phyloP scores from a whole-genome alignment of 2,329 filamentous ascomycete species.

The Paracamarosporium sp. region DNA sequence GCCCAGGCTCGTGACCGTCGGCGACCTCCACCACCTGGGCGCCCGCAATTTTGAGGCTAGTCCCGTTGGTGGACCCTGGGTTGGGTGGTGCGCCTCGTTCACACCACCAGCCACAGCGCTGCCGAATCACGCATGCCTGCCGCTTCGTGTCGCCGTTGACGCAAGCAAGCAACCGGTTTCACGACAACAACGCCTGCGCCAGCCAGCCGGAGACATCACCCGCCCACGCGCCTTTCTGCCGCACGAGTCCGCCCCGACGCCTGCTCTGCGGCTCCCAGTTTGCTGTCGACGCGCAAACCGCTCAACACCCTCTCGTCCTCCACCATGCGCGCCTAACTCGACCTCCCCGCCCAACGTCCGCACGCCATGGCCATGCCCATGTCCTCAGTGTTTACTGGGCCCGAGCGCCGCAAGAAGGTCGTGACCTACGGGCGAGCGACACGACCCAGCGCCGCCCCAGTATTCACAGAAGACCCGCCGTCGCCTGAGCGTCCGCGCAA shows the following conservation, averaged over 20 bases:
- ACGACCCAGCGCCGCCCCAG: conserved; percentile 28
- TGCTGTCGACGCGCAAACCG: background rate
- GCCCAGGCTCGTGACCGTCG: conserved; percentile 43
- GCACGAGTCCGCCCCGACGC: background rate
- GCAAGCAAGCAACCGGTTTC: conserved; percentile 4
- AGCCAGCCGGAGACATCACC: background rate
- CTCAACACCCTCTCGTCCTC: background rate
- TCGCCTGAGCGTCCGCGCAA: conserved; percentile 44
- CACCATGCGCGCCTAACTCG: conserved; percentile 30
- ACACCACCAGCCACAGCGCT: conserved; percentile 16
- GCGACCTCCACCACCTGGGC: conserved; percentile 32
- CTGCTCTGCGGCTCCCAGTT: background rate
- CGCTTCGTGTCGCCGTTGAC: background rate
- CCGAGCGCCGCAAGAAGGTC: conserved; percentile 45
- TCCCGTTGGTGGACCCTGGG: conserved; percentile 10
- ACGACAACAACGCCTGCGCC: background rate
- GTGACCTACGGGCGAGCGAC: conserved; percentile 48
- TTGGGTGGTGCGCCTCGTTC: conserved; percentile 14
- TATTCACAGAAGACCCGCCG: conserved; percentile 27
- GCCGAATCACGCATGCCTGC: conserved; percentile 1
- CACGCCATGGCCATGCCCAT: conserved; percentile 32
- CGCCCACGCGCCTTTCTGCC: background rate
- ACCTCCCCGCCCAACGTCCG: conserved; percentile 14
- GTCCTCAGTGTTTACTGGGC: conserved; percentile 34
- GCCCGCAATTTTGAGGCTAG: conserved; percentile 29